Evolutionary conservation across 164 flowering plant genomes (phyloP).

Genomic region (Magnolia kwangsiensis): DNA sequence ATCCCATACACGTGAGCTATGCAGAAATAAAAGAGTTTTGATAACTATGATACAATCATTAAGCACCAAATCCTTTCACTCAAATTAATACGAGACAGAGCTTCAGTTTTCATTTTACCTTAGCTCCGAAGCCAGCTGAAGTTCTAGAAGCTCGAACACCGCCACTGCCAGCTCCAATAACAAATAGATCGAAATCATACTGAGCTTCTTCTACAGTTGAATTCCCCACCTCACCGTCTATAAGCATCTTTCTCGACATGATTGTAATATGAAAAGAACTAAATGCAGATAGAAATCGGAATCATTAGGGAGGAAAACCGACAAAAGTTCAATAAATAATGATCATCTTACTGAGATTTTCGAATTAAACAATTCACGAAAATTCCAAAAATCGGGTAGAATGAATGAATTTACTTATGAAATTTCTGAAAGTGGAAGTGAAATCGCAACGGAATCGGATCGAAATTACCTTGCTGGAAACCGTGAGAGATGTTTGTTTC

Average conservation of each 20-base stretch:
- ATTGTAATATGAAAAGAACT: constrained; percentile 3
- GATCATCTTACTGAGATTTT: no score
- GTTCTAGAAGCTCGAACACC: constrained; percentile 91
- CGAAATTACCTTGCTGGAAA: no score
- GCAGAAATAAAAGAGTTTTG: no score
- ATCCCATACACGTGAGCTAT: no score
- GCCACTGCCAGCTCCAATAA: constrained; percentile 93
- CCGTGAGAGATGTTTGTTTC: no score
- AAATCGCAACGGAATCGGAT: no score
- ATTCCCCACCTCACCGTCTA: constrained; percentile 49
- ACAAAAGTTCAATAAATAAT: neutral
- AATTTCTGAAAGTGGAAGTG: no score
- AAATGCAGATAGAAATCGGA: constrained; percentile 1
- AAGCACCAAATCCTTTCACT: no score
- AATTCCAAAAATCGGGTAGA: no score
- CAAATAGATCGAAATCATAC: constrained; percentile 80
- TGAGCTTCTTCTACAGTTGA: constrained; percentile 31
- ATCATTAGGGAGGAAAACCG: neutral
- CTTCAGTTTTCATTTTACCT: constrained; percentile 30
- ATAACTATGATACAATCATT: no score
- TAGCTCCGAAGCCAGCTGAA: constrained; percentile 77
- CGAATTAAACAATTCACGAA: no score
- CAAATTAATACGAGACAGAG: neutral
- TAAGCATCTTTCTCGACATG: constrained; percentile 77
- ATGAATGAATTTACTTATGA: no score